Base-by-base conservation (phyloP, 805 yeast species). In the Zygosaccharomyces bailii region DNA sequence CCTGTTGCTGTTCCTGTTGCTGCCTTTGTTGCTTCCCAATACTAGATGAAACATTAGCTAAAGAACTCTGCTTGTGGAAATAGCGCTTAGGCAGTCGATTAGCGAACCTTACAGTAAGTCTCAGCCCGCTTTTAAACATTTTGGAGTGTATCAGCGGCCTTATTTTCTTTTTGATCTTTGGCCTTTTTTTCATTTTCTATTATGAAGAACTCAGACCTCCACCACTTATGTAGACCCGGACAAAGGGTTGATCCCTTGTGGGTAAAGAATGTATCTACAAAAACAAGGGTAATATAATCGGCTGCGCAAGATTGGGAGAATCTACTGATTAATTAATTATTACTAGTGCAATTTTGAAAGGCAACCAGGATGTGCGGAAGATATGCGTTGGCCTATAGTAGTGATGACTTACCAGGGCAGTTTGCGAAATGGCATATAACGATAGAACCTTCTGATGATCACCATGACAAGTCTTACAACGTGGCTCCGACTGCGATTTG, bases 351-450 rank as follows among this genome's bases (percentile, higher is more conserved):
- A n/a, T n/a, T n/a, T n/a, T n/a, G n/a, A n/a, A n/a, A n/a, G n/a
- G n/a, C n/a, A n/a, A n/a, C n/a, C n/a, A n/a, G n/a, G 8, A 80
- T 80, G 86, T 80, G 86, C 63, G 86, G 86, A 14, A 59, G 86
- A 39, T 80, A 71, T 53, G 75, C 84, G 1, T 56, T 77, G 53
- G 69, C 73, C 14, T 59, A 46, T 25, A 55, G 50, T 34, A 48
- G 52, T n/a, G 55, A 51, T 2, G 59, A 59, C 11, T 42, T 63
- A 16, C 48, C 48, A 2, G 21, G 34, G 9, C 55, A 41, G 33
- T 49, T 53, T 42, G 39, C 33, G 11, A 27, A 36, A 33, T 37
- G 50, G 49, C 36, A 51, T 14, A 45, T 49, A 13, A 49, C 48
- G 17, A 49, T 52, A 6, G 52, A 51, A 25, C 42, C 50, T 10